Evolutionary conservation across 2,329 filamentous ascomycete species (phyloP), one percentile per base, ranked within the genome.

Genomic region (Orbilia blumenaviensis): DNA sequence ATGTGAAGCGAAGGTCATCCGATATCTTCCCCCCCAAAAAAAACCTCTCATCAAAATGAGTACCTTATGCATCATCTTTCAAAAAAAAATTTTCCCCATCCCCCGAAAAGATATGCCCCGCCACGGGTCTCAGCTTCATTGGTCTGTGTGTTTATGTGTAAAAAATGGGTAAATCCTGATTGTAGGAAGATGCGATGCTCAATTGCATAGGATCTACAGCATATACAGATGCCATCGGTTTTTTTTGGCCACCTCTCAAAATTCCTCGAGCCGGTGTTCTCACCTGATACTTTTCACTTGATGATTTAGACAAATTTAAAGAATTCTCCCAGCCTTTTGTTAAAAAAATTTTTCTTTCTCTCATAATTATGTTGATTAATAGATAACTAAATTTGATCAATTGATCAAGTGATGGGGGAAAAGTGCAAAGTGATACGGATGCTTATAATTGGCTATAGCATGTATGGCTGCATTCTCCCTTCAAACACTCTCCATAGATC

Each of bases 81-180:
- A 41, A 23, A 44, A n/a, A n/a, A n/a, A n/a, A n/a, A n/a, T n/a
- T n/a, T n/a, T n/a, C n/a, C n/a, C n/a, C n/a, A n/a, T n/a, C n/a
- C n/a, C n/a, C n/a, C n/a, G n/a, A n/a, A n/a, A n/a, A n/a, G n/a
- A n/a, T n/a, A n/a, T n/a, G 25, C 52, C 32, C 29, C 18, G 62
- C 71, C 71, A 75, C 71, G 71, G 63, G 71, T 75, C 38, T 63
- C 41, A 23, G 46, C 56, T 75, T 34, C 32, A 75, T 68, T 75
- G 71, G 71, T 29, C 54, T n/a, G n/a, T n/a, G n/a, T n/a, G n/a
- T n/a, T 60, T 18, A 12, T 41, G 36, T n/a, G 36, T n/a, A 10
- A 3, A 6, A 7, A 18, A 9, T 56, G 44, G 44, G 44, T 48
- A 48, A 48, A 48, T 48, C 44, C n/a, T n/a, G n/a, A n/a, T n/a